Percentiles rank a stretch among this genome's conserved stretches.
Conservation (phyloP, 805 yeast species). For the Kuraishia piskuri region DNA sequence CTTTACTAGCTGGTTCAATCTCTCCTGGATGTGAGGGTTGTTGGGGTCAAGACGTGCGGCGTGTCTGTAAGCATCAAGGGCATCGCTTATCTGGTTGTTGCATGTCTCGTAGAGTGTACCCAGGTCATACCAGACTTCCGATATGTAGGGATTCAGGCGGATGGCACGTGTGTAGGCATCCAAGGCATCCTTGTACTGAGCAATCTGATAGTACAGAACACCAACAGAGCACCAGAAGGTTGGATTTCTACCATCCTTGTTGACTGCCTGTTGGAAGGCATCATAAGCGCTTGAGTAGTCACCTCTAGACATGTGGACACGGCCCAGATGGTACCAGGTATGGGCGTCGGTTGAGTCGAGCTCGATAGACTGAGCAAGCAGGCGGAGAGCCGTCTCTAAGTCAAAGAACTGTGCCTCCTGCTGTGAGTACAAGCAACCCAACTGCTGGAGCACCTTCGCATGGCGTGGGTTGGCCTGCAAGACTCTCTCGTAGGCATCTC, state of each 20-base stretch:
- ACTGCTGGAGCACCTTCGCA: conserved; percentile 90
- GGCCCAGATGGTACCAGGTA: conserved; percentile 93
- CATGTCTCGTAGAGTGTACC: conserved; percentile 97
- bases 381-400: conserved; percentile 73
- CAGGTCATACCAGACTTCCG: conserved; percentile 98
- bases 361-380: conserved; percentile 80
- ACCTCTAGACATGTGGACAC: conserved; percentile 93
- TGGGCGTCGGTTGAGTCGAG: conserved; percentile 89
- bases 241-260: conserved; percentile 92
- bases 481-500: conserved; percentile 92
- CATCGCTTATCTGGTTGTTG: conserved; percentile 90
- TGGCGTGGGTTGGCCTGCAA: conserved; percentile 85
- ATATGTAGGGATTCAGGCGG: conserved; percentile 87
- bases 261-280: conserved; percentile 97
- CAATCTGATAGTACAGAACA: conserved; percentile 90
- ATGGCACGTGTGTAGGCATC: conserved; percentile 98
- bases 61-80: conserved; percentile 92
- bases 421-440: conserved; percentile 89
- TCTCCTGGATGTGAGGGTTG: conserved; percentile 88
- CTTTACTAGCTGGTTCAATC: conserved; percentile 77
- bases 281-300: conserved; percentile 96
- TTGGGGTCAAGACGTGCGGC: conserved; percentile 94
- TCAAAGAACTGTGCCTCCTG: conserved; percentile 64
- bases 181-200: conserved; percentile 92
- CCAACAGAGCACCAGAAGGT: conserved; percentile 98